A percentile compares a stretch with the other conserved stretches of the same genome.
These are phyloP conservation scores for Thelonectria discophora DNA, from an alignment of 2,329 filamentous ascomycete species.

Conservation along the genomic window DNA sequence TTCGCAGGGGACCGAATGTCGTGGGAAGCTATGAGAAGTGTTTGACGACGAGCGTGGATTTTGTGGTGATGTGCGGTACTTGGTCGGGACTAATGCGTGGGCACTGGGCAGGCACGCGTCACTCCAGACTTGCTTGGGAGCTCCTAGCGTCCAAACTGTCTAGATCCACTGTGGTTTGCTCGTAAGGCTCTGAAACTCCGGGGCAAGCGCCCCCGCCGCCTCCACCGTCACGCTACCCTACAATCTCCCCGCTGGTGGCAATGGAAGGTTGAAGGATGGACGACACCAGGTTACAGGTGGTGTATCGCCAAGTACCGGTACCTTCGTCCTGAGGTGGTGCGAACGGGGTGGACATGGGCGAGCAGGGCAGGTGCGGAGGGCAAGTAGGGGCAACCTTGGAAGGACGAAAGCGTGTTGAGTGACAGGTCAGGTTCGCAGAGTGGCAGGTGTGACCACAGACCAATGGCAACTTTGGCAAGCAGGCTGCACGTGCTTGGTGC, in stretches of 20 bases:
- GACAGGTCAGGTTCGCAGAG: constrained; percentile 11
- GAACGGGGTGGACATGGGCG: too few relatives aligned
- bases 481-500: constrained; percentile 19
- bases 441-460: constrained; percentile 15
- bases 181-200: constrained; percentile 10
- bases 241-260: constrained; percentile 1
- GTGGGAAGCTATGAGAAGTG: not conserved
- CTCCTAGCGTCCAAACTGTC: not conserved
- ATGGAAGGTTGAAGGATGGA: not conserved
- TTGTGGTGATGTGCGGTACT: not conserved
- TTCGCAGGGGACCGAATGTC: not conserved
- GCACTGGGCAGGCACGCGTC: not conserved
- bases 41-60: not conserved
- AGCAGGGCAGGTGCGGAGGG: not conserved
- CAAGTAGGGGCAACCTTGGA: not conserved
- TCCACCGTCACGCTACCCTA: constrained; percentile 6
- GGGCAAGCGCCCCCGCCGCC: constrained; percentile 6
- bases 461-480: not conserved
- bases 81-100: not conserved
- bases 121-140: not conserved
- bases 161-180: not conserved
- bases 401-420: constrained; percentile 4
- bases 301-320: not conserved
- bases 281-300: too few relatives aligned
- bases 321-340: not conserved